These are phyloP conservation scores for Amyloporia xantha DNA, from an alignment of 768 basidiomycete species.

Conservation along the genomic window DNA sequence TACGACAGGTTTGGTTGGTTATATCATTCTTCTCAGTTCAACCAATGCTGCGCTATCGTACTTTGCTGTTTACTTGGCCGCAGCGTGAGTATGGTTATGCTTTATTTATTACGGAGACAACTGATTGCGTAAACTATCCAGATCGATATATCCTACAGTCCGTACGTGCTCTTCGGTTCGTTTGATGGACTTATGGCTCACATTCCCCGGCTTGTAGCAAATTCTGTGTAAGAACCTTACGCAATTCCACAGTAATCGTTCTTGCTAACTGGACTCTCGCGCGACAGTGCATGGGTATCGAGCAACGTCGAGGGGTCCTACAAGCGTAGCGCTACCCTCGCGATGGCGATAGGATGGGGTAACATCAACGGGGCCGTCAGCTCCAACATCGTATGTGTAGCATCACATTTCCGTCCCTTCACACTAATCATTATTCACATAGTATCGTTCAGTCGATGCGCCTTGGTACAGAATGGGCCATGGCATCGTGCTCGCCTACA, in stretches of 20 bases:
- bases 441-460: conserved; percentile 59
- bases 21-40: conserved; percentile 61
- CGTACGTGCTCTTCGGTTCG: conserved; percentile 25
- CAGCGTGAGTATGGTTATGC: conserved; percentile 62
- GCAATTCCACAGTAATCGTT: conserved; percentile 6
- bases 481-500: conserved; percentile 63
- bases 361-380: conserved; percentile 67
- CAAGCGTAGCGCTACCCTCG: conserved; percentile 64
- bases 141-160: conserved; percentile 42
- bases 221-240: conserved; percentile 38
- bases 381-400: conserved; percentile 58
- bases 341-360: conserved; percentile 63
- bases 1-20: conserved; percentile 47
- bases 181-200: background rate
- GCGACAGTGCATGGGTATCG: conserved; percentile 57
- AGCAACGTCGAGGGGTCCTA: conserved; percentile 70
- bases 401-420: no score
- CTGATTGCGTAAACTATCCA: no score
- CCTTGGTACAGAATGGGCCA: conserved; percentile 71
- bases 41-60: conserved; percentile 58
- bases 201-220: conserved; percentile 18
- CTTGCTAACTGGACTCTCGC: background rate
- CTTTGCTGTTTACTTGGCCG: conserved; percentile 65
- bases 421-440: conserved; percentile 4
- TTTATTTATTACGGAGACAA: no score